Conservation (phyloP, 306 rosid species). For the Rubus parviflorus region DNA sequence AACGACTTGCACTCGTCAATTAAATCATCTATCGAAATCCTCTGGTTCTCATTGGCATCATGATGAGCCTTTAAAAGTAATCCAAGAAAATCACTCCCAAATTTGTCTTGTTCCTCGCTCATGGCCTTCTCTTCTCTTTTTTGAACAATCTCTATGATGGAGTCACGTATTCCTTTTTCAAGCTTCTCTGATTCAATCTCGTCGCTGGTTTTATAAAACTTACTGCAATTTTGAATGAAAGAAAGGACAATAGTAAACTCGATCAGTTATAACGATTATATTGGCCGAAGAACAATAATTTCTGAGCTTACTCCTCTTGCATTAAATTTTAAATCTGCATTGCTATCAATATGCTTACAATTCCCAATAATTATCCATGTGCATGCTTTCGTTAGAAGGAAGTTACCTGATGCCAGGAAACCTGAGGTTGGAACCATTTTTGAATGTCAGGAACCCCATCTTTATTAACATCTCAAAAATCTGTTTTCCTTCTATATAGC, state of each 20-base stretch:
- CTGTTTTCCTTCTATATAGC: slow-evolving; percentile 28
- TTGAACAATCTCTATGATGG: slow-evolving; percentile 14
- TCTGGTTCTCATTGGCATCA: slow-evolving; percentile 12
- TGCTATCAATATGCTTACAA: background rate
- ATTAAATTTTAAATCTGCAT: background rate
- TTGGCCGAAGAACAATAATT: no score
- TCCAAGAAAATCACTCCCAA: slow-evolving; percentile 34
- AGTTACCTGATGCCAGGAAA: slow-evolving; percentile 32
- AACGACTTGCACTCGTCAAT: slow-evolving; percentile 35
- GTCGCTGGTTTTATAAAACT: slow-evolving; percentile 9
- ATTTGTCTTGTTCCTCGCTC: slow-evolving; percentile 10
- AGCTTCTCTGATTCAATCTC: slow-evolving; percentile 30
- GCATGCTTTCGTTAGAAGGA: background rate
- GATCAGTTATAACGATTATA: no score
- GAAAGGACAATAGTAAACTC: background rate
- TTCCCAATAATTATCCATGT: background rate
- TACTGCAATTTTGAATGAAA: slow-evolving; percentile 19
- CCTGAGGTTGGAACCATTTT: slow-evolving; percentile 9
- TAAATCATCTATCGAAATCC: slow-evolving; percentile 23
- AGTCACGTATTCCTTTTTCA: slow-evolving; percentile 22
- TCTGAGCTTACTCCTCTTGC: background rate
- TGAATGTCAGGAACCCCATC: slow-evolving; percentile 13
- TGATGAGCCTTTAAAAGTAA: slow-evolving; percentile 26
- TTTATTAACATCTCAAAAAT: slow-evolving; percentile 29
- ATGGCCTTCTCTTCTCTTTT: slow-evolving; percentile 21